Evolutionary conservation across 2,329 filamentous ascomycete species (phyloP).

Genomic region (Lasiodiplodia theobromae): DNA sequence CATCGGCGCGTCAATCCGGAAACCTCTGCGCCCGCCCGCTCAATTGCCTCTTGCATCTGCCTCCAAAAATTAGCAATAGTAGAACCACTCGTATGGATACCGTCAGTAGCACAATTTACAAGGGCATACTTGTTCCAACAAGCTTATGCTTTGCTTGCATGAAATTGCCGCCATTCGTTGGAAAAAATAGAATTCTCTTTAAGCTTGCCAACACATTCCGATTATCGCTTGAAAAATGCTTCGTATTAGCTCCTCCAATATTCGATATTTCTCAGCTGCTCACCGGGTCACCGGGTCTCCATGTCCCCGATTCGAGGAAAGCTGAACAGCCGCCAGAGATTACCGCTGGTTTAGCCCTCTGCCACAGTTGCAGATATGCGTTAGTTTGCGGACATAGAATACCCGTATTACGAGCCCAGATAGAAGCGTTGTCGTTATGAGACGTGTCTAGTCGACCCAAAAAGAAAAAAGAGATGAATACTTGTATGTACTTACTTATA

Average conservation of each 20-base stretch:
- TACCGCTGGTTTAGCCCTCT: not conserved
- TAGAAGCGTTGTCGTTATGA: not conserved
- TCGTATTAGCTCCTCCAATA: not conserved
- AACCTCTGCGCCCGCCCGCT: too few species aligned
- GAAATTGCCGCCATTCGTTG: not conserved
- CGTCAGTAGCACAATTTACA: not conserved
- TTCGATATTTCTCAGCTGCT: not conserved
- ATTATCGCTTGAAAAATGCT: not conserved
- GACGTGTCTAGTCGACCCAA: not conserved
- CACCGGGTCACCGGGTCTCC: not conserved
- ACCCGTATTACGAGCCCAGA: not conserved
- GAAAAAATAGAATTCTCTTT: not conserved
- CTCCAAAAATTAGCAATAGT: not conserved
- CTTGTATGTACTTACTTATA: too few species aligned
- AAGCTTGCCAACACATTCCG: slow-evolving; percentile 20
- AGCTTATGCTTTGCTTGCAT: not conserved
- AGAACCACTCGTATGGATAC: not conserved
- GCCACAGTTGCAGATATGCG: not conserved
- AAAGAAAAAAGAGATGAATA: not conserved
- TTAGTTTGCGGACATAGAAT: not conserved
- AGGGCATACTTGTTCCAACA: not conserved
- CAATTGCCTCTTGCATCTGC: not conserved
- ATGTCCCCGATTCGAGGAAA: not conserved
- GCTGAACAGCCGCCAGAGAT: not conserved
- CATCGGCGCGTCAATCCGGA: not conserved